These are phyloP conservation scores for Taxillus chinensis DNA, from an alignment of 164 flowering plant species.

Conservation along the genomic window DNA sequence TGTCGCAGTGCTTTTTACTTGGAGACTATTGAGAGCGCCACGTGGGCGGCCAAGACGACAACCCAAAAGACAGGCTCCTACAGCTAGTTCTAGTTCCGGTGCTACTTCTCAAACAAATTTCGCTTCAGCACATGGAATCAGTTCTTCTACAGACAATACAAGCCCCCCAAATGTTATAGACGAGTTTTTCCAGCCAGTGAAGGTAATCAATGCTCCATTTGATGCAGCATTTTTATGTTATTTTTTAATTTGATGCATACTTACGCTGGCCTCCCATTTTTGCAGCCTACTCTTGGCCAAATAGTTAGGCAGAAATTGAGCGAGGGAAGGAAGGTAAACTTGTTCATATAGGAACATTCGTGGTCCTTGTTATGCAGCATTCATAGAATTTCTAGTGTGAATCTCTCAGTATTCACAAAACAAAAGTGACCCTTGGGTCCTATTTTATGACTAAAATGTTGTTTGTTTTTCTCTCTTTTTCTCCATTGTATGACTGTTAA, in stretches of 20 bases:
- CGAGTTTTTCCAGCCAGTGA: conserved; percentile 70
- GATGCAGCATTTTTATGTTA: not conserved
- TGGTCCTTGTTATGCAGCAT: too few species aligned
- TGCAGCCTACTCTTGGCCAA: conserved; percentile 83
- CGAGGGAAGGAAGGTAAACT: conserved; percentile 79
- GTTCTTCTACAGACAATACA: conserved; percentile 40
- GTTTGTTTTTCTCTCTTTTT: too few species aligned
- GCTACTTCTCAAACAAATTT: conserved; percentile 26
- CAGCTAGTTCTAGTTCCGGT: conserved; percentile 34
- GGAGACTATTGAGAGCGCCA: conserved; percentile 70
- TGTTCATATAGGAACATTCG: not conserved
- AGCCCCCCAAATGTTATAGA: conserved; percentile 62
- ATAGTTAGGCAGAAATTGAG: conserved; percentile 72
- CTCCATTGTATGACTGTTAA: too few species aligned
- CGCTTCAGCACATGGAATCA: conserved; percentile 22
- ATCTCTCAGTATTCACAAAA: too few species aligned
- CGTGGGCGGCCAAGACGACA: conserved; percentile 45
- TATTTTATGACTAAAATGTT: too few species aligned
- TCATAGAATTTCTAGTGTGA: too few species aligned
- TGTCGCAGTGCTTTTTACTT: conserved; percentile 62
- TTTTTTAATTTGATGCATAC: conserved; percentile 1
- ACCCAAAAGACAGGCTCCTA: conserved; percentile 45
- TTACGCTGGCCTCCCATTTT: not conserved
- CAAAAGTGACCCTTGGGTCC: too few species aligned
- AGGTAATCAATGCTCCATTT: conserved; percentile 26